Percentiles rank a stretch among this genome's conserved stretches.
phyloP scores from a whole-genome alignment of 495 filamentous ascomycete genomes.

The Hypoxylon trugodes region DNA sequence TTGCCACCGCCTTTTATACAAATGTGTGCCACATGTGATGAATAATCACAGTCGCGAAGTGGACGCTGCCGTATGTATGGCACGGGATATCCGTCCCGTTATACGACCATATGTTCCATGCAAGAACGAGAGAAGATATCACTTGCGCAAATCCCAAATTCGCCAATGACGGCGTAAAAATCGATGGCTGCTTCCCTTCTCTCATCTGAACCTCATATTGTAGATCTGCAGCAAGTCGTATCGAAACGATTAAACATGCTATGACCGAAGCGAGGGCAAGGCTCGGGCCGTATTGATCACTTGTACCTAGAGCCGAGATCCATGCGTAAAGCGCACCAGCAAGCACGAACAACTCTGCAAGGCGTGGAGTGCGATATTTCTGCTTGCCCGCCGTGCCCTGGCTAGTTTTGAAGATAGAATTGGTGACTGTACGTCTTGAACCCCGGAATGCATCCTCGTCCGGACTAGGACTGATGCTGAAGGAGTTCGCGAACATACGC shows the following conservation, averaged over 20 bases:
- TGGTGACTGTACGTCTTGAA: background rate
- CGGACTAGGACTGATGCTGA: conserved; percentile 42
- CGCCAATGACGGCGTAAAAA: conserved; percentile 26
- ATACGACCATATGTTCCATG: conserved; percentile 41
- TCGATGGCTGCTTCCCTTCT: conserved; percentile 29
- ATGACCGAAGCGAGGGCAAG: conserved; percentile 37
- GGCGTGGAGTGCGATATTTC: conserved; percentile 20
- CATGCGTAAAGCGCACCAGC: conserved; percentile 29
- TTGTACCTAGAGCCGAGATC: conserved; percentile 32
- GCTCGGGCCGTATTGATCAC: conserved; percentile 38
- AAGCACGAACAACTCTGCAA: conserved; percentile 35
- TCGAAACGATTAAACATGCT: conserved; percentile 38
- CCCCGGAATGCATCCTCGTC: conserved; percentile 26
- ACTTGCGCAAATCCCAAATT: conserved; percentile 38
- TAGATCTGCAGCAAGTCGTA: conserved; percentile 41
- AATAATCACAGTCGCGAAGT: conserved; percentile 37
- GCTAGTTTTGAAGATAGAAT: conserved; percentile 3
- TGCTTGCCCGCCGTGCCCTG: background rate
- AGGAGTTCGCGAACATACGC: conserved; percentile 44
- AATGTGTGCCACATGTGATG: conserved; percentile 44
- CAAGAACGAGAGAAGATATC: conserved; percentile 32
- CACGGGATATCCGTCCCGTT: conserved; percentile 18
- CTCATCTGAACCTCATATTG: conserved; percentile 33
- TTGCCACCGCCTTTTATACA: conserved; percentile 16
- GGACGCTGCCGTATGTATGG: conserved; percentile 34